A percentile compares a stretch with the other conserved stretches of the same genome.
Conservation (phyloP, 805 yeast genomes). For the Blastobotrys attinorum region DNA sequence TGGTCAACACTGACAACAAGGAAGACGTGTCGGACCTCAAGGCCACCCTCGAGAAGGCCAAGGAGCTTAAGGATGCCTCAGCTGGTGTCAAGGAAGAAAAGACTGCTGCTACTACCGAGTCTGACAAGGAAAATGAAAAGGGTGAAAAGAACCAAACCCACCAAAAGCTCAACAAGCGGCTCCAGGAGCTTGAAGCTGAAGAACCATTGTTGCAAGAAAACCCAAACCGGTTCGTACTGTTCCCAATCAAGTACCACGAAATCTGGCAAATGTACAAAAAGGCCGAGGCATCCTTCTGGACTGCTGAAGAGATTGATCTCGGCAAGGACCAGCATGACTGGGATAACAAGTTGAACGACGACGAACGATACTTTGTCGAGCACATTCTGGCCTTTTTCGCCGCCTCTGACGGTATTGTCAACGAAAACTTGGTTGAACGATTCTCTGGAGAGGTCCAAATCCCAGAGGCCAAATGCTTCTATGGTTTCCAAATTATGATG, state of each 20-base stretch:
- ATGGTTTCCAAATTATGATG: slow-evolving; percentile 99
- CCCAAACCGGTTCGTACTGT: slow-evolving; percentile 80
- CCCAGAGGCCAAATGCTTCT: slow-evolving; percentile 97
- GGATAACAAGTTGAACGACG: slow-evolving; percentile 81
- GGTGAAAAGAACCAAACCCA: too few relatives aligned
- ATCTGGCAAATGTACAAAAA: slow-evolving; percentile 98
- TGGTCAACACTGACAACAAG: slow-evolving; percentile 21
- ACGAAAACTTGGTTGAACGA: slow-evolving; percentile 95
- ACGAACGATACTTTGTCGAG: slow-evolving; percentile 87
- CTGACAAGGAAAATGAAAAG: too few relatives aligned
- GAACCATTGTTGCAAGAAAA: slow-evolving; percentile 87
- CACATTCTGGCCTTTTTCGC: slow-evolving; percentile 96
- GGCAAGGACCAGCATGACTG: slow-evolving; percentile 89
- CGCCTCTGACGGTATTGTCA: slow-evolving; percentile 97
- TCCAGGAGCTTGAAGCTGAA: slow-evolving; percentile 62
- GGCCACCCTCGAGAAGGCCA: slow-evolving; percentile 9
- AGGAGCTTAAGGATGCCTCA: slow-evolving; percentile 8
- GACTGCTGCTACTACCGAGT: too few relatives aligned
- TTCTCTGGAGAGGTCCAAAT: slow-evolving; percentile 95
- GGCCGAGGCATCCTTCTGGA: slow-evolving; percentile 99
- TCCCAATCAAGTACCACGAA: slow-evolving; percentile 95
- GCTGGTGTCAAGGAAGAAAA: slow-evolving; percentile 1
- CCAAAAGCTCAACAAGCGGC: neutral
- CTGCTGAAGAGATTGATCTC: slow-evolving; percentile 96
- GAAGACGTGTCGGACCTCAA: slow-evolving; percentile 10